A percentile compares a stretch with the other conserved stretches of the same genome.
phyloP scores from a whole-genome alignment of 768 basidiomycete genomes.

The Termitomyces sp. region DNA sequence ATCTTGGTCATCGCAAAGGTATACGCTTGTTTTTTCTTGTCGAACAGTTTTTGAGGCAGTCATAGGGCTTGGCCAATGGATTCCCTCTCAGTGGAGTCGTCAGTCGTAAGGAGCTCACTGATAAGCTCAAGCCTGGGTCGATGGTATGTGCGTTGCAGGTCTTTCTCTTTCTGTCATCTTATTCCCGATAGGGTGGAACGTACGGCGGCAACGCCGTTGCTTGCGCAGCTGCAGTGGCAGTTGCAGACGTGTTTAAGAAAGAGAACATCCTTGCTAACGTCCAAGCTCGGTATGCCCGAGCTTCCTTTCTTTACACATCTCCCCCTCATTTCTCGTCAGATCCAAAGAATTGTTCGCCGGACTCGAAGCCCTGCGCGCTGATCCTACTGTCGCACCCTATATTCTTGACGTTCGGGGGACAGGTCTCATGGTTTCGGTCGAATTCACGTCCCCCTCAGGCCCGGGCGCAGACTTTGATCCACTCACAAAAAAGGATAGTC shows the following conservation, averaged over 20 bases:
- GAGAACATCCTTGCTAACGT: slow-evolving; percentile 86
- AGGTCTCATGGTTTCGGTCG: slow-evolving; percentile 86
- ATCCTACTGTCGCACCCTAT: slow-evolving; percentile 42
- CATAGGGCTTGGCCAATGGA: slow-evolving; percentile 79
- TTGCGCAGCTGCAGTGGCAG: slow-evolving; percentile 87
- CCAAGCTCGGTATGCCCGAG: slow-evolving; percentile 13
- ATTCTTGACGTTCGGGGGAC: slow-evolving; percentile 85
- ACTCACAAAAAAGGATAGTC: slow-evolving; percentile 22
- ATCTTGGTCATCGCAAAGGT: slow-evolving; percentile 89
- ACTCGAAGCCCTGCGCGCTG: slow-evolving; percentile 51
- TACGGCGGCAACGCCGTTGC: slow-evolving; percentile 91
- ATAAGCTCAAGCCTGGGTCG: slow-evolving; percentile 70
- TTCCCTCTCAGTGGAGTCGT: slow-evolving; percentile 90
- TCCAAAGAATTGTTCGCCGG: slow-evolving; percentile 66
- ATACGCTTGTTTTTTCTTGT: neutral
- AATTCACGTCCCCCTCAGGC: slow-evolving; percentile 62
- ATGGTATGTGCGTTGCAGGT: slow-evolving; percentile 42
- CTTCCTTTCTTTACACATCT: neutral
- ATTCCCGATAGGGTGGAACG: slow-evolving; percentile 60
- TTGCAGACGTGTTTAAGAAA: slow-evolving; percentile 71
- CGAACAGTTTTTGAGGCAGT: neutral
- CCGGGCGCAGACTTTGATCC: slow-evolving; percentile 42
- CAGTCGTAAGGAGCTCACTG: slow-evolving; percentile 74
- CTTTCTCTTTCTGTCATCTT: neutral
- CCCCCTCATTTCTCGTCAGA: slow-evolving; percentile 25